Evolutionary conservation across 2,329 filamentous ascomycete genomes (phyloP).

Genomic region (Alternaria rosae): DNA sequence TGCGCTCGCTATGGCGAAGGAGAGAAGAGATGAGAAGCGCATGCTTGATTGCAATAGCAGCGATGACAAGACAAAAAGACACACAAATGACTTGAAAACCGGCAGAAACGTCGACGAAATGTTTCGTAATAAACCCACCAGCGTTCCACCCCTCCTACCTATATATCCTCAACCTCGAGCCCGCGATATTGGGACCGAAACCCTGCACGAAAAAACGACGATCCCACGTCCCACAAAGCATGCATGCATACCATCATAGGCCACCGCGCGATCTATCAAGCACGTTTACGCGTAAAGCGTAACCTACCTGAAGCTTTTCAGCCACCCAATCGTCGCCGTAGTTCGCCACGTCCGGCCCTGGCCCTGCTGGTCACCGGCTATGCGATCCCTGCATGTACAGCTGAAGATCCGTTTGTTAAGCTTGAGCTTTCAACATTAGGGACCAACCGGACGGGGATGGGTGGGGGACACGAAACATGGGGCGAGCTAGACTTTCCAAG

Average conservation of each 20-base stretch:
- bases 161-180: not conserved
- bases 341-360: too few species aligned
- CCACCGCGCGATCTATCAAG: not conserved
- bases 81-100: not conserved
- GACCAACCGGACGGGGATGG: not conserved
- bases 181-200: not conserved
- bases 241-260: not conserved
- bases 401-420: not conserved
- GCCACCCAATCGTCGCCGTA: constrained; percentile 17
- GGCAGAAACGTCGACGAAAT: not conserved
- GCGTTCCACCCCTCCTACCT: not conserved
- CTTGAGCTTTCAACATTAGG: not conserved
- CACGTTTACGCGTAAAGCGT: not conserved
- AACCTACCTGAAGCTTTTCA: constrained; percentile 1
- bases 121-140: not conserved
- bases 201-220: not conserved
- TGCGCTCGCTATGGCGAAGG: constrained; percentile 9
- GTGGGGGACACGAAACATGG: not conserved
- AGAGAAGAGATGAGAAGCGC: constrained; percentile 18
- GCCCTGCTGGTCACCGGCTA: constrained; percentile 18
- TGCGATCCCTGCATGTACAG: constrained; percentile 11
- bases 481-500: too few species aligned
- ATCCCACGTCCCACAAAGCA: not conserved
- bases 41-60: constrained; percentile 9
- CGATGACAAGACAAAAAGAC: not conserved